Base-by-base conservation (phyloP, 768 basidiomycete species). In the Austroboletus festivus region DNA sequence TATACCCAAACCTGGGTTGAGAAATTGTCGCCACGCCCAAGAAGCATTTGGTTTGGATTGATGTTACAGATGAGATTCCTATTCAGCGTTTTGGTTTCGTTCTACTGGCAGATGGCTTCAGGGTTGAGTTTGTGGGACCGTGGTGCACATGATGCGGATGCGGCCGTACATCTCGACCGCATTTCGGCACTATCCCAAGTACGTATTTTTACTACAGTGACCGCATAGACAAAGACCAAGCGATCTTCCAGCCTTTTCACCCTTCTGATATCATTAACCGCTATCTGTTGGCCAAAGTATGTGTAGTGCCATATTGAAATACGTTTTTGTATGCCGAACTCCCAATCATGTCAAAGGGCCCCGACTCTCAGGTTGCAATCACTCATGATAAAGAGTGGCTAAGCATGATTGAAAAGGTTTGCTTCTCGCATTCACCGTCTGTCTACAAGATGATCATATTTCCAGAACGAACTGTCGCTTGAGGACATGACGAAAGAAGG, bases 351-450 rank as follows among this genome's bases (percentile, higher is more conserved):
- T 6, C 28, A 28, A 5, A 28, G 12, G 28, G 12, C 5, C 12
- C 28, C 5, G 28, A 28, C 12, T 28, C 33, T 24, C 12, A 11
- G 21, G 40, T 53, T n/a, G 52, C 48, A 5, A 31, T 55, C 11
- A 49, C 48, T 0, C 54, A 55, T 5, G 54, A 55, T 13, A 31
- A 42, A 10, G 24, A 53, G 11, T 55, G 54, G 54, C 18, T 49
- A 12, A 18, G 37, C 15, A 53, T 55, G 45, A 5, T 13, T 53
- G 8, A 15, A 47, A 20, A 23, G 19, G 42, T 52, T 26, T 18
- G n/a, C 19, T 3, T 26, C 5, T 35, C 15, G 21, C 12, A 1
- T 16, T 10, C 3, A 6, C 2, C 10, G 38, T 21, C 18, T 18
- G 21, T 38, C 9, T 16, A 1, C 0, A 19, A 3, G 3, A 5